Base-by-base conservation (phyloP, 257 asterid species). In the Parsonsia alboflavescens region DNA sequence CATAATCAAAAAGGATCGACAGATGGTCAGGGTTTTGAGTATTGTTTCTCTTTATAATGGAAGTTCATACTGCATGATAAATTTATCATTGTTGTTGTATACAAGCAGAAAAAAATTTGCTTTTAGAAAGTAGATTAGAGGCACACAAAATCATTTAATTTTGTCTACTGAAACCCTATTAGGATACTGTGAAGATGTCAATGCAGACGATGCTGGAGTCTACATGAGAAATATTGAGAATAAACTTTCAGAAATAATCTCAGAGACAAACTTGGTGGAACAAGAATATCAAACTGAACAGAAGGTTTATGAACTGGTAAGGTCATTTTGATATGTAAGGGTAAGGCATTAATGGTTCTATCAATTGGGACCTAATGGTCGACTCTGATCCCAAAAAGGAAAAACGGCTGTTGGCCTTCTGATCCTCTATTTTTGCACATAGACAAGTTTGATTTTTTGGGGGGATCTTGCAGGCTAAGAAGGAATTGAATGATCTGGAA, bases 401-500 rank as follows among this genome's bases (percentile, higher is more conserved):
- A 53, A 8, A 11, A 7, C 50, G 12, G 72, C 39, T 72, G 61
- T 76, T 46, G 36, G 33, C 36, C 22, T 58, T 24, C 19, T 33
- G 17, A 13, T 36, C 50, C 30, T 44, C 52, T 16, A 70, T 50
- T 64, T 10, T 64, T 41, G 15, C 26, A 50, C 8, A 70, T 30
- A 21, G 8, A 19, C 24, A 36, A 53, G 39, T 16, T 56, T 65
- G 72, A 71, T 30, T n/a, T 68, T 57, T 73, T 49, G 77, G 85
- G 79, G 79, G 69, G 63, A 62, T 75, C 69, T 52, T 72, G 80
- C 89, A 92, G 97, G 72, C 86, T 53, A 84, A 82, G 77, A 75
- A 82, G 66, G 96, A 94, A 84, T 84, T 94, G 65, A 75, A 28
- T 83, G 68, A 71, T 76, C 78, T 88, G 80, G 89, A 92, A 84